These are phyloP conservation scores for Xylariaceae sp. DNA, from an alignment of 2,329 filamentous ascomycete species.

Conservation along the genomic window DNA sequence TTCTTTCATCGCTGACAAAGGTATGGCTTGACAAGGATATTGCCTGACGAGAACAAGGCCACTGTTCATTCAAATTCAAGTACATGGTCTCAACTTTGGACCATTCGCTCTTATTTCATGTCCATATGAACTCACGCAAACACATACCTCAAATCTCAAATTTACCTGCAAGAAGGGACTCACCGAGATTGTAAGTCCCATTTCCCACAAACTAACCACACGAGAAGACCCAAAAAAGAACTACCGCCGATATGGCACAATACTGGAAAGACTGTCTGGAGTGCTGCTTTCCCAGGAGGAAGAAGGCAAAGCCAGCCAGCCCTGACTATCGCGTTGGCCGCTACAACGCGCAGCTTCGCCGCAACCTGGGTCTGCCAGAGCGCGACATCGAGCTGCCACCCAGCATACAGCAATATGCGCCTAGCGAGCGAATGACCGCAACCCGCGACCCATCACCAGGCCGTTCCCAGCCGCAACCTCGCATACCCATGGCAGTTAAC, in stretches of 20 bases:
- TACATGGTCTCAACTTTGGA: neutral
- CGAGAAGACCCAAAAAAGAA: no score
- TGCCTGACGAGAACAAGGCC: conserved; percentile 4
- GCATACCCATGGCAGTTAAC: neutral
- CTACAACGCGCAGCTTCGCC: conserved; percentile 19
- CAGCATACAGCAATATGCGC: neutral
- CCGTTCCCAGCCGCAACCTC: neutral
- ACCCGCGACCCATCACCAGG: neutral
- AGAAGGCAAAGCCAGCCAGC: neutral
- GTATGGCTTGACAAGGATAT: conserved; percentile 1
- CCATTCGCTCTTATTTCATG: neutral
- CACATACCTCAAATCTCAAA: no score
- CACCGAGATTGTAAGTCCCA: no score
- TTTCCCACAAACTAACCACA: no score
- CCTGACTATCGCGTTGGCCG: neutral
- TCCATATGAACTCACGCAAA: no score
- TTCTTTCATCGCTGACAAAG: neutral
- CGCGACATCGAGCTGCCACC: conserved; percentile 8
- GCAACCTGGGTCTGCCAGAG: conserved; percentile 14
- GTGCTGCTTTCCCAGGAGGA: conserved; percentile 11
- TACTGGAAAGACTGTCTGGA: conserved; percentile 7
- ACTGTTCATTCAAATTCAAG: neutral
- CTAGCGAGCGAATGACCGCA: neutral
- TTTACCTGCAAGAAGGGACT: no score
- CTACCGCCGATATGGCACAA: no score